Percentiles rank a stretch among this genome's conserved stretches.
phyloP scores from a whole-genome alignment of 805 yeast genomes.

The Candida ipomoeae region DNA sequence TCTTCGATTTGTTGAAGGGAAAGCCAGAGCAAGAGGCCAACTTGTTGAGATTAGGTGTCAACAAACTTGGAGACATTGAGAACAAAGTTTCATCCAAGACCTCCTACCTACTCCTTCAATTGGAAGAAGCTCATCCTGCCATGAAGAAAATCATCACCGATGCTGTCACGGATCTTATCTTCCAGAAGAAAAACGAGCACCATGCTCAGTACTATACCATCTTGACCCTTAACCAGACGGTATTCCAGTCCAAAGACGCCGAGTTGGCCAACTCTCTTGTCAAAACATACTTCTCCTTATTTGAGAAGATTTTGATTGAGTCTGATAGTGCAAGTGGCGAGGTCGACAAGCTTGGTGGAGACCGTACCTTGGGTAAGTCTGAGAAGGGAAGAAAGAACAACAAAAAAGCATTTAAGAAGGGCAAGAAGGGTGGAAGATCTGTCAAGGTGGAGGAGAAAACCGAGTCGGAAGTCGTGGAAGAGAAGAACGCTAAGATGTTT shows the following conservation, averaged over 20 bases:
- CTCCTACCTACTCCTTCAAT: slow-evolving; percentile 70
- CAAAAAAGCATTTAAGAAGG: slow-evolving; percentile 71
- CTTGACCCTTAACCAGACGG: slow-evolving; percentile 88
- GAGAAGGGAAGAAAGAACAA: slow-evolving; percentile 51
- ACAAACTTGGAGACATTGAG: slow-evolving; percentile 90
- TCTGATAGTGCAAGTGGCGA: slow-evolving; percentile 49
- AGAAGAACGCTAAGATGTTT: slow-evolving; percentile 77
- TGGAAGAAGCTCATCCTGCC: slow-evolving; percentile 91
- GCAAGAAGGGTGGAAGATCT: slow-evolving; percentile 85
- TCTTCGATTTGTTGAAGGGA: slow-evolving; percentile 72
- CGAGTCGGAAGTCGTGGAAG: slow-evolving; percentile 64
- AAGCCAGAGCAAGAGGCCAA: slow-evolving; percentile 98
- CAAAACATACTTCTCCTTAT: slow-evolving; percentile 78
- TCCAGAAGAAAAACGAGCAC: slow-evolving; percentile 72
- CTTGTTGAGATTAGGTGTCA: slow-evolving; percentile 80
- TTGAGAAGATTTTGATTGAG: slow-evolving; percentile 75
- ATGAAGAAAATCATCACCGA: slow-evolving; percentile 83
- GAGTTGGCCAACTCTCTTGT: slow-evolving; percentile 80
- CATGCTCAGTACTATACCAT: slow-evolving; percentile 86
- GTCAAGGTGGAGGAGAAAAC: slow-evolving; percentile 58
- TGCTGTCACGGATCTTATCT: slow-evolving; percentile 73
- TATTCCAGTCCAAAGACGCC: slow-evolving; percentile 70
- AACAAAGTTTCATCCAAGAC: slow-evolving; percentile 87
- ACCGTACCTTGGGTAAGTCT: slow-evolving; percentile 45
- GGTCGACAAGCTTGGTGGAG: slow-evolving; percentile 23